Conservation (phyloP, 116 monocot species). For the Zostera marina region DNA sequence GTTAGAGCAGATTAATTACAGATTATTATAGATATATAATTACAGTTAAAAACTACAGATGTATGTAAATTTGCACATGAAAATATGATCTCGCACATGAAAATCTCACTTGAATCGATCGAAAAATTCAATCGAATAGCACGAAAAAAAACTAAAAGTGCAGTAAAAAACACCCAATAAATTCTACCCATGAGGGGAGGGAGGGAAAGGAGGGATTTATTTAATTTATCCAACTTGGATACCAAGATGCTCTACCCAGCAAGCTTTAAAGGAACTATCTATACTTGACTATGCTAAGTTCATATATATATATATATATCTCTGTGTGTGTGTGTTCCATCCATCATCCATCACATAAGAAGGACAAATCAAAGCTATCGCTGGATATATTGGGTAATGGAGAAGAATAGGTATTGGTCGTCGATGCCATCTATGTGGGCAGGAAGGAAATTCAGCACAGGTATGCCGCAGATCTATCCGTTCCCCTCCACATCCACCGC, state of each 20-base stretch:
- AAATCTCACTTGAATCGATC: no score
- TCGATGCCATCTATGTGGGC: constrained; percentile 27
- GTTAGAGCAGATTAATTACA: no score
- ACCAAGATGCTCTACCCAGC: neutral
- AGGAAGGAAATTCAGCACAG: constrained; percentile 16
- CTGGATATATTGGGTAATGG: constrained; percentile 15
- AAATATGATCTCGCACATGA: no score
- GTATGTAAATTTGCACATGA: no score
- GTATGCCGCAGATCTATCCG: constrained; percentile 4
- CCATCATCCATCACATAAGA: no score
- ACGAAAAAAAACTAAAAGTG: no score
- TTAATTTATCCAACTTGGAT: constrained; percentile 1
- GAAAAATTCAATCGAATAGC: no score
- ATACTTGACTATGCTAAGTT: neutral
- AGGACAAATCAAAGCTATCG: no score
- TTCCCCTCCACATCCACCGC: neutral
- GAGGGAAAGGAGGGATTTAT: neutral
- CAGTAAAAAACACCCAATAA: neutral
- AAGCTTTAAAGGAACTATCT: neutral
- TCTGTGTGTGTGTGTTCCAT: no score
- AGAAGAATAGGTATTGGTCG: constrained; percentile 29
- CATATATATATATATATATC: neutral
- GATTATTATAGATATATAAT: no score
- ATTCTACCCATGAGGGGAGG: neutral
- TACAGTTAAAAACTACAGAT: no score